Base-by-base conservation (phyloP, 2,329 filamentous ascomycete species). In the Westerdykella sp. region DNA sequence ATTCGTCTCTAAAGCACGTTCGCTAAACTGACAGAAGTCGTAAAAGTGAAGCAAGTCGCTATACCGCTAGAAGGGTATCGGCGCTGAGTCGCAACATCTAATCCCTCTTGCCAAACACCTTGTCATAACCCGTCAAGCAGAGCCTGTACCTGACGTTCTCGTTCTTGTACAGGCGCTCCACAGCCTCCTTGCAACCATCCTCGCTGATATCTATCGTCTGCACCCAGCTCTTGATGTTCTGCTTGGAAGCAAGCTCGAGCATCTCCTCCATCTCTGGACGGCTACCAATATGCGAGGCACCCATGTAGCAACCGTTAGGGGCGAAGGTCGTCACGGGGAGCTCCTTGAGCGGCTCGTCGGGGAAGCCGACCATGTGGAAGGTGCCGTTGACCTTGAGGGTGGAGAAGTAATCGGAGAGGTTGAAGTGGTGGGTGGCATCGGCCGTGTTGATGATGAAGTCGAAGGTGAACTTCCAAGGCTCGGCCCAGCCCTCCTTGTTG, bases 381-480 rank as follows among this genome's bases (percentile, higher is more conserved):
- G 77, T 78, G 45, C 84, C 86, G 70, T 89, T 85, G 44, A 91
- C 82, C 68, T 91, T 88, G 63, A 94, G 77, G 57, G 89, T 78
- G 48, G 78, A 79, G 58, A 94, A 79, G 72, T 93, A 94, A 50
- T 83, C 76, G 41, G 69, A 68, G 25, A 87, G 71, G 60, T 87
- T 79, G 69, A 87, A 87, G 40, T 81, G 78, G 57, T 80, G 73
- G 40, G 79, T 83, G 30, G 77, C 80, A 59, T 80, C 85, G 55
- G 85, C 83, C 6, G 80, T 83, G 75, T 84, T 87, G 72, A 89
- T 66, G 64, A 89, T 85, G 55, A 89, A 75, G 69, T 89, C 85
- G 56, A 89, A 87, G 1, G 77, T 80, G 63, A 73, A 75, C 46
- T 68, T 70, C 58, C 73, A 74, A 15, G 69, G 65, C 60, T 79